These are phyloP conservation scores for Pythium monospermum DNA, from an alignment of 352 stramenopile genomes.

Conservation along the genomic window DNA sequence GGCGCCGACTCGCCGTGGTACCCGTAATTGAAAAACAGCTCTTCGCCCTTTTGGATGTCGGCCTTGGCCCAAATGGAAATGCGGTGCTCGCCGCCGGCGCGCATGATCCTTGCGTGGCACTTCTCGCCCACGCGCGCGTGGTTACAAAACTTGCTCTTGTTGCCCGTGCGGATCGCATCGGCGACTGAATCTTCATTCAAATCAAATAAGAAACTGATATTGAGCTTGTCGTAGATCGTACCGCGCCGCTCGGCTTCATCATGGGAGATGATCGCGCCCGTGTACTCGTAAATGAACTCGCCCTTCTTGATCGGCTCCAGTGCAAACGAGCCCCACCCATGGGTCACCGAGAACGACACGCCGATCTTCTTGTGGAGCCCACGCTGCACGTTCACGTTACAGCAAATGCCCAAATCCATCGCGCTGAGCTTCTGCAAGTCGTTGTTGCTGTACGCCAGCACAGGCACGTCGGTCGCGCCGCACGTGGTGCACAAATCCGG, in stretches of 20 bases:
- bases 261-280: conserved; percentile 47
- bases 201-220: conserved; percentile 90
- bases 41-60: conserved; percentile 71
- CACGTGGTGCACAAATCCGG: conserved; percentile 46
- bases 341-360: conserved; percentile 41
- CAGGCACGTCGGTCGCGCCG: conserved; percentile 36
- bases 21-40: conserved; percentile 61
- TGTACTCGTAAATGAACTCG: conserved; percentile 67
- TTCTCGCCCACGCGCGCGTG: conserved; percentile 62
- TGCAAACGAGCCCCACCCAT: conserved; percentile 51
- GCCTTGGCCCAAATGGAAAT: conserved; percentile 86
- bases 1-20: conserved; percentile 51
- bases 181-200: conserved; percentile 84
- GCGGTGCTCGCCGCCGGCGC: conserved; percentile 81
- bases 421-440: conserved; percentile 9
- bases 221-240: conserved; percentile 73
- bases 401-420: conserved; percentile 23
- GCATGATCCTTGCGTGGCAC: conserved; percentile 65
- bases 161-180: conserved; percentile 86
- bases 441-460: conserved; percentile 24
- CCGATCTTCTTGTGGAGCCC: conserved; percentile 33
- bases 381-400: conserved; percentile 30
- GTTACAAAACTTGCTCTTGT: conserved; percentile 91
- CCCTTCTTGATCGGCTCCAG: conserved; percentile 30
- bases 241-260: conserved; percentile 63